Percentiles rank a stretch among this genome's conserved stretches.
These are phyloP conservation scores for Dipodascopsis tothii DNA, from an alignment of 805 yeast species.

Conservation along the genomic window DNA sequence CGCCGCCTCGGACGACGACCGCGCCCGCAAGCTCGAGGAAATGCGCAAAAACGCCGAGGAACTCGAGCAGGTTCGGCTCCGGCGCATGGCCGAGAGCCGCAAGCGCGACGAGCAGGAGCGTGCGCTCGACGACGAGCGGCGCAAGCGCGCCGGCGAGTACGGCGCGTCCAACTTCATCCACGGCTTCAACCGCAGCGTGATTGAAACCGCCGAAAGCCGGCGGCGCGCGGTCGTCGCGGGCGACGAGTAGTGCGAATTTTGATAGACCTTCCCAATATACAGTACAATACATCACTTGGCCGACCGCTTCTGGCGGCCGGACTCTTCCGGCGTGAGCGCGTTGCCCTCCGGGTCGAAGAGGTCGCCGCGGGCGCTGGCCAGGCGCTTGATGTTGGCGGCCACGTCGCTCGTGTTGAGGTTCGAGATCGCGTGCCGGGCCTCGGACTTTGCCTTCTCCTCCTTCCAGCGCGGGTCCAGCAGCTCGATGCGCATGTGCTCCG, in stretches of 20 bases:
- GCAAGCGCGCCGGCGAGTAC: neutral
- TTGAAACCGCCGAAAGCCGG: neutral
- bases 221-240: neutral
- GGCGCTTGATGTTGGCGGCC: conserved; percentile 33
- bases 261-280: too few species aligned
- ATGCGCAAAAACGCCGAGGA: neutral
- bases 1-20: neutral
- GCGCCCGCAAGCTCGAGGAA: neutral
- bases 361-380: conserved; percentile 31
- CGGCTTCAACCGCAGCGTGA: conserved; percentile 2
- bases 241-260: too few species aligned
- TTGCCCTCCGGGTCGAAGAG: conserved; percentile 25
- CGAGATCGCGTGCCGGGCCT: conserved; percentile 29
- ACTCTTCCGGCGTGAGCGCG: conserved; percentile 21
- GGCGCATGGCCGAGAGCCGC: neutral
- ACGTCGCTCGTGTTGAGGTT: conserved; percentile 33
- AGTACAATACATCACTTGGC: neutral
- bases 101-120: neutral
- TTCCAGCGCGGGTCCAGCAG: conserved; percentile 72
- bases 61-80: neutral
- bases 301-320: conserved; percentile 18
- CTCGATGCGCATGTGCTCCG: conserved; percentile 58
- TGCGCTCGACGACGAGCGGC: neutral
- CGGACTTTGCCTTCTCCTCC: conserved; percentile 46
- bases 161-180: conserved; percentile 5